Base-by-base conservation (phyloP, 192 early-diverging fungal genomes). In the Coemansia sp. region DNA sequence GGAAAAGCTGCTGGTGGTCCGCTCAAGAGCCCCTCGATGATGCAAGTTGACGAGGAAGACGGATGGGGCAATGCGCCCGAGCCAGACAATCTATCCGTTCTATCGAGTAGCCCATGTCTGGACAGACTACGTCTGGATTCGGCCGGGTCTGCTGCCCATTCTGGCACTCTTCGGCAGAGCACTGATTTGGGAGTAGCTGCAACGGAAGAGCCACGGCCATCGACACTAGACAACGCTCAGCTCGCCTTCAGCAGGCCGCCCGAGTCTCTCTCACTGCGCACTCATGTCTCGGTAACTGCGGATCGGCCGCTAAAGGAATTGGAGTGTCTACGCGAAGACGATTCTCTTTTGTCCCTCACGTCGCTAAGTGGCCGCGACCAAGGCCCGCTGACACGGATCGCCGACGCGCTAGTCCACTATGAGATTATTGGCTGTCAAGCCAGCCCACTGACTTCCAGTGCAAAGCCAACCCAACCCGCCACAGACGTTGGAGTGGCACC, bases 251-350 rank as follows among this genome's bases (percentile, higher is more conserved):
- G 16, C 49, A 69, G 63, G n/a, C 80, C 80, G 30, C 75, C 70
- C 2, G 75, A 82, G 38, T 77, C 80, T n/a, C 69, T 82, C 42
- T 77, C 80, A 5, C 68, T 82, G 37, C 71, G 80, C 23, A 77
- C 75, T 0, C 80, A 82, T 6, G 32, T 82, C 1, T 74, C 75
- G 13, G 26, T 77, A 6, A 72, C 80, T 0, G 64, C 68, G 0
- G 62, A 67, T 17, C 11, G 3, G 0, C 72, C 72, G 26, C 66
- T 82, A 7, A 5, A 42, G 2, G 50, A 39, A 6, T 49, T 82
- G 16, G 68, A 70, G 14, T 6, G 21, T 9, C 65, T 82, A 13
- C 23, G 28, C 7, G 68, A 76, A 4, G 67, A 67, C 3, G 50
- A 47, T 13, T 59, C 66, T 7, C 59, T 81, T 35, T 53, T 81